phyloP scores from a whole-genome alignment of 345 rosid genomes.

The Boechera stricta region DNA sequence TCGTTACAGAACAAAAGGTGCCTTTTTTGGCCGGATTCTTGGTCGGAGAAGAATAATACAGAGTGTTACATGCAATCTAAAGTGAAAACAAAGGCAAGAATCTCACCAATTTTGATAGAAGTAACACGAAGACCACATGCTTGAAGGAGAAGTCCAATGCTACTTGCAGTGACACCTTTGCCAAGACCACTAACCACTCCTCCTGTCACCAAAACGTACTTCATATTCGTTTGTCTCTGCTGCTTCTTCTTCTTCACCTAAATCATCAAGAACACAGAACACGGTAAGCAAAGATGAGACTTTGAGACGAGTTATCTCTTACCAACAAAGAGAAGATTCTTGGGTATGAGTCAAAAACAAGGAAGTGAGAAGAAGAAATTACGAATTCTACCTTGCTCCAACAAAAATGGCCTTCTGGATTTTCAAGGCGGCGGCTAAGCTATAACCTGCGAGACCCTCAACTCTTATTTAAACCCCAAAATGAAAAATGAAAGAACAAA shows the following conservation, averaged over 20 bases:
- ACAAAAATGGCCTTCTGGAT: slow-evolving; percentile 28
- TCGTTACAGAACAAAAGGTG: slow-evolving; percentile 1
- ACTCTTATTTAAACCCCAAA: slow-evolving; percentile 13
- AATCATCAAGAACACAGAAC: slow-evolving; percentile 22
- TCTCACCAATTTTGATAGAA: slow-evolving; percentile 73
- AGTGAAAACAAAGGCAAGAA: not conserved
- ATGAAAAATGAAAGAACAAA: too few species aligned
- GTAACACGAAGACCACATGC: slow-evolving; percentile 84
- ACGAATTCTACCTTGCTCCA: slow-evolving; percentile 19
- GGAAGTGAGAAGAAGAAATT: slow-evolving; percentile 10
- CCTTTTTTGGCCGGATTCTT: not conserved
- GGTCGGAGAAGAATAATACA: not conserved
- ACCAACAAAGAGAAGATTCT: not conserved
- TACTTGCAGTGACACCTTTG: slow-evolving; percentile 87
- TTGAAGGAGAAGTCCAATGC: slow-evolving; percentile 80
- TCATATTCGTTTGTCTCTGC: slow-evolving; percentile 49
- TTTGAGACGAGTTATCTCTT: slow-evolving; percentile 2
- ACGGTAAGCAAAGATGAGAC: not conserved
- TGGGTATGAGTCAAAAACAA: slow-evolving; percentile 21
- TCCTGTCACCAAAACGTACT: slow-evolving; percentile 82
- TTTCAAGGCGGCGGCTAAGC: slow-evolving; percentile 49
- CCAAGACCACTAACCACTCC: slow-evolving; percentile 90
- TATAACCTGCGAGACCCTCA: slow-evolving; percentile 46
- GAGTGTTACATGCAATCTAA: slow-evolving; percentile 20
- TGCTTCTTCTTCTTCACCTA: slow-evolving; percentile 31